Evolutionary conservation across 495 filamentous ascomycete genomes (phyloP).

Genomic region (Cercophora scortea): DNA sequence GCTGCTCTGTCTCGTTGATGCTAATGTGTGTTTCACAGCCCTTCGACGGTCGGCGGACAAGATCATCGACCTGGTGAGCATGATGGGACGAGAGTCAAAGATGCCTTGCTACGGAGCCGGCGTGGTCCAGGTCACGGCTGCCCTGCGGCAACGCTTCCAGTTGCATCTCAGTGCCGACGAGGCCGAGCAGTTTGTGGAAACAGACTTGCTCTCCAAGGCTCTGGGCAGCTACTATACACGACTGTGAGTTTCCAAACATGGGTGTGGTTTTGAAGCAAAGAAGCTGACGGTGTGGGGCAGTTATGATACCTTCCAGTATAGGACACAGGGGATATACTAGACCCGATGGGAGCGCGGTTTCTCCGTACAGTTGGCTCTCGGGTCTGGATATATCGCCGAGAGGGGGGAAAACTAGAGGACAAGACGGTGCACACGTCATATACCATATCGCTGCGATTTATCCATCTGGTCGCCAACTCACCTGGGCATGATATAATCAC

Average conservation of each 20-base stretch:
- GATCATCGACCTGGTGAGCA: constrained; percentile 61
- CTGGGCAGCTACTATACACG: constrained; percentile 71
- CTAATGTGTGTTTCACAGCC: constrained; percentile 29
- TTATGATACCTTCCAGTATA: constrained; percentile 75
- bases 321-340: constrained; percentile 71
- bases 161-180: constrained; percentile 66
- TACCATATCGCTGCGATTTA: too few species aligned
- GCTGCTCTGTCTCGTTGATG: too few species aligned
- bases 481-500: too few species aligned
- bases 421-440: too few species aligned
- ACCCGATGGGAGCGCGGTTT: neutral
- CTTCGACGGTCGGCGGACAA: constrained; percentile 63
- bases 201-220: constrained; percentile 61
- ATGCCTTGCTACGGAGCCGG: constrained; percentile 71
- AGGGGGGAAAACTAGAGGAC: too few species aligned
- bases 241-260: constrained; percentile 47
- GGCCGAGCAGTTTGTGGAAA: constrained; percentile 66
- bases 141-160: constrained; percentile 59
- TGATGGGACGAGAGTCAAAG: constrained; percentile 68
- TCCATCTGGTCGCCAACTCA: too few species aligned
- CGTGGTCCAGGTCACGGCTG: constrained; percentile 49
- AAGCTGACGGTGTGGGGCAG: constrained; percentile 22
- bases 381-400: too few species aligned
- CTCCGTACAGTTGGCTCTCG: too few species aligned
- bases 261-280: neutral